A percentile compares a stretch with the other conserved stretches of the same genome.
Conservation (phyloP, 805 yeast species). For the Saccharomycopsis capsularis region DNA sequence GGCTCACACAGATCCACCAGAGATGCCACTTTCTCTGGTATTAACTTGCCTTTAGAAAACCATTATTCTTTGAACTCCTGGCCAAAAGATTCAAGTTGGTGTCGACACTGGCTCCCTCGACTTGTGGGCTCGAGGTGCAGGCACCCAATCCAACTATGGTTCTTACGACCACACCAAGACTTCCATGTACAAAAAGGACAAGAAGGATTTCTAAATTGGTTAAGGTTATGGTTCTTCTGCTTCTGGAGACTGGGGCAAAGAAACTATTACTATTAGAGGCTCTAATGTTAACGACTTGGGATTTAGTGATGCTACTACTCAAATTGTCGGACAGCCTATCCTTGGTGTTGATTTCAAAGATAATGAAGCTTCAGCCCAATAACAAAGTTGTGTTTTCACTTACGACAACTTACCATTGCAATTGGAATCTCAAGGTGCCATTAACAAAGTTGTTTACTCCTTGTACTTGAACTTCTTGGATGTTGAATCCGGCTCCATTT, state of each 20-base stretch:
- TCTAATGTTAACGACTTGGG: constrained; percentile 8
- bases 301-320: constrained; percentile 19
- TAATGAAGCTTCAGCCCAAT: constrained; percentile 12
- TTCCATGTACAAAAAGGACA: constrained; percentile 26
- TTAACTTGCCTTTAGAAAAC: constrained; percentile 28
- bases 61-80: constrained; percentile 38
- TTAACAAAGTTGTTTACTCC: constrained; percentile 37
- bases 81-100: constrained; percentile 35
- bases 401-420: constrained; percentile 27
- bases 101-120: constrained; percentile 47
- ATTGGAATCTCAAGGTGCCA: constrained; percentile 35
- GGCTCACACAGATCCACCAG: not conserved
- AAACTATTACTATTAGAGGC: constrained; percentile 18
- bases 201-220: constrained; percentile 31
- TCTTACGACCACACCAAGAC: constrained; percentile 24
- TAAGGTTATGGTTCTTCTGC: constrained; percentile 47
- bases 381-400: not conserved
- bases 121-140: constrained; percentile 37
- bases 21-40: not conserved
- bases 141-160: constrained; percentile 15
- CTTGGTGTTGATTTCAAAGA: constrained; percentile 17
- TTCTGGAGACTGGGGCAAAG: constrained; percentile 36
- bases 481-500: constrained; percentile 30
- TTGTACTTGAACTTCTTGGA: constrained; percentile 34
- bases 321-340: constrained; percentile 16